Evolutionary conservation across 2,329 filamentous ascomycete species (phyloP).

Genomic region (Ophioceras dolichostomum): DNA sequence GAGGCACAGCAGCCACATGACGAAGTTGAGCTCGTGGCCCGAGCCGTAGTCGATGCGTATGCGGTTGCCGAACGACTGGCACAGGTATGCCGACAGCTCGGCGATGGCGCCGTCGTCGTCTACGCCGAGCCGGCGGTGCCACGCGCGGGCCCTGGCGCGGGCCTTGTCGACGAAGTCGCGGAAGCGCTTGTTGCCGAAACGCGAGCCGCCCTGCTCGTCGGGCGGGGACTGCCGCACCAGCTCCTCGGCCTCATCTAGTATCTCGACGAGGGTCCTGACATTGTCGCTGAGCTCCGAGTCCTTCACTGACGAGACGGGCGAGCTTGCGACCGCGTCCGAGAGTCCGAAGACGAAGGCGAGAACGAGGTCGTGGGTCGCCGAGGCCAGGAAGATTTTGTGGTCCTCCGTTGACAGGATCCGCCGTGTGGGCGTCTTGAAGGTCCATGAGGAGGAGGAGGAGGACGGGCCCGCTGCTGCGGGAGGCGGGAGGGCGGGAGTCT

Average conservation of each 20-base stretch:
- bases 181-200: conserved; percentile 93
- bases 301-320: conserved; percentile 50
- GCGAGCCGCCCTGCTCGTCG: conserved; percentile 73
- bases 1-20: conserved; percentile 91
- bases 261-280: conserved; percentile 50
- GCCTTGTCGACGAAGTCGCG: conserved; percentile 65
- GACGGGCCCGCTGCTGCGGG: conserved; percentile 23
- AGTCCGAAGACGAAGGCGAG: conserved; percentile 78
- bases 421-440: conserved; percentile 56
- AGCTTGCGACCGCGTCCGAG: conserved; percentile 66
- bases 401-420: conserved; percentile 74
- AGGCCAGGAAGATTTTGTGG: conserved; percentile 69
- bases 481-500: conserved; percentile 60
- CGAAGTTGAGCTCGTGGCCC: conserved; percentile 93
- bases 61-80: conserved; percentile 75
- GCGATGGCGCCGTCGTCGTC: conserved; percentile 35
- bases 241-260: conserved; percentile 58
- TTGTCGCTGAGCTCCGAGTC: conserved; percentile 43
- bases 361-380: conserved; percentile 63
- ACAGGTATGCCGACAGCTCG: conserved; percentile 71
- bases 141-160: conserved; percentile 39
- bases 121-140: conserved; percentile 52
- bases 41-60: conserved; percentile 91
- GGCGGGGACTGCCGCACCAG: conserved; percentile 62
- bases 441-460: conserved; percentile 42